These are phyloP conservation scores for Leishmania braziliensis DNA, from an alignment of 208 protist species.

Conservation along the genomic window DNA sequence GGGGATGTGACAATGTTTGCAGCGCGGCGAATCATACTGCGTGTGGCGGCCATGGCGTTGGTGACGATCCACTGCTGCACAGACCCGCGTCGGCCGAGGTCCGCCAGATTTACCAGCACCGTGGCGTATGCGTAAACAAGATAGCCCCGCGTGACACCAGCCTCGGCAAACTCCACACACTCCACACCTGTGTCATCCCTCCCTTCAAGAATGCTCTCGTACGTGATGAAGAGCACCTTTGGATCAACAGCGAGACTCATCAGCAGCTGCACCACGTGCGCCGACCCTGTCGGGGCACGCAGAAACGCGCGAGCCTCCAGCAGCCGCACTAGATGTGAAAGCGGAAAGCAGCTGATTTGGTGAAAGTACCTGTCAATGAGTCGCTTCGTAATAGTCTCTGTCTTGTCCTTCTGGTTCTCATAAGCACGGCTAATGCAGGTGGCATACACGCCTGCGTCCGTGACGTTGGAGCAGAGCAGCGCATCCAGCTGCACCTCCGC, in stretches of 20 bases:
- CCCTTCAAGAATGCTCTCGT: conserved; percentile 56
- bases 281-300: conserved; percentile 45
- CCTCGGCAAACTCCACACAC: conserved; percentile 28
- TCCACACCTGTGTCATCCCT: conserved; percentile 47
- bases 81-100: conserved; percentile 39
- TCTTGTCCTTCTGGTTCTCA: conserved; percentile 39
- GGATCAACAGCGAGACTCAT: conserved; percentile 61
- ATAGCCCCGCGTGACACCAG: conserved; percentile 35
- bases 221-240: conserved; percentile 69
- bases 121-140: conserved; percentile 72
- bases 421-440: conserved; percentile 66
- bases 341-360: conserved; percentile 53
- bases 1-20: background rate
- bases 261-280: conserved; percentile 63
- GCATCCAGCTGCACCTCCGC: conserved; percentile 88
- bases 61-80: conserved; percentile 36
- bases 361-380: conserved; percentile 64
- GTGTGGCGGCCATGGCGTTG: conserved; percentile 26
- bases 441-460: conserved; percentile 61
- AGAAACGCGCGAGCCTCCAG: conserved; percentile 63
- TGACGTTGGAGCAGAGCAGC: conserved; percentile 55
- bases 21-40: conserved; percentile 24
- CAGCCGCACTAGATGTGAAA: conserved; percentile 68
- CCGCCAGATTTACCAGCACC: conserved; percentile 48
- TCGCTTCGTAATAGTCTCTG: conserved; percentile 59